Evolutionary conservation across 306 rosid species (phyloP).

Genomic region (Medicago ruthenica): DNA sequence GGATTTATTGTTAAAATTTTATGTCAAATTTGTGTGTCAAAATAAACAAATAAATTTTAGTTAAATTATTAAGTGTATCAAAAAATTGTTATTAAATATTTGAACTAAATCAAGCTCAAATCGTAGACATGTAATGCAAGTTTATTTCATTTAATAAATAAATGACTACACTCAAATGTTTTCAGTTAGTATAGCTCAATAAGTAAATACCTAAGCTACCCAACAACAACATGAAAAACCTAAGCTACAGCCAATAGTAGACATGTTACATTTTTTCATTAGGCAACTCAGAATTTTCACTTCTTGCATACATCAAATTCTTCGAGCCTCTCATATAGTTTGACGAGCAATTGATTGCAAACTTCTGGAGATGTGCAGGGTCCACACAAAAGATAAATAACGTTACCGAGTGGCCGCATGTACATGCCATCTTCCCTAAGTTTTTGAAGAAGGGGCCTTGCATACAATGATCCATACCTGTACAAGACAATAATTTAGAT

Average conservation of each 20-base stretch:
- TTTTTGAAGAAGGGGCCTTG: slow-evolving; percentile 73
- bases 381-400: slow-evolving; percentile 86
- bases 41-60: no score
- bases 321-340: slow-evolving; percentile 70
- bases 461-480: slow-evolving; percentile 83
- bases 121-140: no score
- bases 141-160: no score
- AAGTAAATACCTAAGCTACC: neutral
- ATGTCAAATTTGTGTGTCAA: no score
- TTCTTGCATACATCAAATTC: slow-evolving; percentile 50
- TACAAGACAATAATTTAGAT: slow-evolving; percentile 35
- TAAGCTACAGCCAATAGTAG: slow-evolving; percentile 20
- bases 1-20: no score
- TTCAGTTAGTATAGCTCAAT: neutral
- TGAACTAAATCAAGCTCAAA: no score
- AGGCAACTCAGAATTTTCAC: slow-evolving; percentile 27
- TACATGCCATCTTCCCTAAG: slow-evolving; percentile 81
- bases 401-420: slow-evolving; percentile 87
- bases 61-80: no score
- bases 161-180: no score
- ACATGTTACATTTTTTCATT: slow-evolving; percentile 11
- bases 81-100: no score
- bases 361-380: slow-evolving; percentile 83
- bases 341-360: slow-evolving; percentile 71
- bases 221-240: neutral